Conservation (phyloP, 73 alveolate genomes). For the Paramecium biaurelia region DNA sequence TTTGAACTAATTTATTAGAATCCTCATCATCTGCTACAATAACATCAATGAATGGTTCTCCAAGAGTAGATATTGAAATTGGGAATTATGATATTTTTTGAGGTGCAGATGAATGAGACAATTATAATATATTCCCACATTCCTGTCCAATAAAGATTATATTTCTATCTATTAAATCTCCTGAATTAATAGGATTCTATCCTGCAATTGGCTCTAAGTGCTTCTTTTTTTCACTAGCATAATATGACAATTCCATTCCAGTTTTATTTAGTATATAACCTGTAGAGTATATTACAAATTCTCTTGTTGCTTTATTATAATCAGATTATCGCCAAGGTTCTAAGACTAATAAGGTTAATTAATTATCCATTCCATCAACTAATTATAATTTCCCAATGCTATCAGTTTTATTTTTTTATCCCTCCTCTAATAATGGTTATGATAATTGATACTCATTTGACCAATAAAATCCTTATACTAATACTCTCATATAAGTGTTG, state of each 20-base stretch:
- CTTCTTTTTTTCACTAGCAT: neutral
- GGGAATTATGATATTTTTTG: neutral
- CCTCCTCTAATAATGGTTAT: neutral
- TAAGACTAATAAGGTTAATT: neutral
- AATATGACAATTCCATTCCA: neutral
- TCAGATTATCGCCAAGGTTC: neutral
- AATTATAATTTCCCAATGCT: neutral
- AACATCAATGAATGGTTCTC: conserved; percentile 35
- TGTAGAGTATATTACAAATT: neutral
- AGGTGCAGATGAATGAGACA: neutral
- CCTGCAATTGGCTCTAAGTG: conserved; percentile 1
- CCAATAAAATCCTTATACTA: conserved; percentile 19
- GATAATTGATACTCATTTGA: neutral
- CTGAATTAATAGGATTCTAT: neutral
- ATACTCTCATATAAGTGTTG: neutral
- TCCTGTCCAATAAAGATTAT: neutral
- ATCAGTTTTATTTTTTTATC: neutral
- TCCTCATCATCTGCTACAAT: neutral
- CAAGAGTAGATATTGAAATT: neutral
- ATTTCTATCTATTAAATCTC: conserved; percentile 17
- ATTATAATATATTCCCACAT: neutral
- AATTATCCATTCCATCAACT: neutral
- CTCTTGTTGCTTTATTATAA: neutral
- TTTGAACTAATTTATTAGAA: neutral
- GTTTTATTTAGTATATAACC: neutral